Evolutionary conservation across 768 basidiomycete genomes (phyloP).

Genomic region (Serpula lacrymans): DNA sequence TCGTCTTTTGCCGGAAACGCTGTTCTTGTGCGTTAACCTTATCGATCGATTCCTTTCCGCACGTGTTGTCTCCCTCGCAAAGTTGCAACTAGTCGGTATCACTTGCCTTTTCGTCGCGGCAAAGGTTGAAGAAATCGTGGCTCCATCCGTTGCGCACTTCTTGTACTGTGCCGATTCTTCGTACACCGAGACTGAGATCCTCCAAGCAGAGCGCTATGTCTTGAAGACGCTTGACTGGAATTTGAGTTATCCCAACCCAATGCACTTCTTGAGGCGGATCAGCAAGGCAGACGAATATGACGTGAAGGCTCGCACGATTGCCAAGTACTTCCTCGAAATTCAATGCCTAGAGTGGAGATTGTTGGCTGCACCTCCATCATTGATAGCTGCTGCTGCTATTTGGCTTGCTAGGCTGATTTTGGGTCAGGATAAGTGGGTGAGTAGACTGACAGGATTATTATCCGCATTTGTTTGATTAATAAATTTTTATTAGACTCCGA

Average conservation of each 20-base stretch:
- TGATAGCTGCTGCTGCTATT: slow-evolving; percentile 78
- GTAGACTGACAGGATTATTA: no score
- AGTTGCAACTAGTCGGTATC: slow-evolving; percentile 89
- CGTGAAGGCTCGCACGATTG: slow-evolving; percentile 78
- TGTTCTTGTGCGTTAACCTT: slow-evolving; percentile 87
- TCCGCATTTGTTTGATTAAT: no score
- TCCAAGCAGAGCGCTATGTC: slow-evolving; percentile 87
- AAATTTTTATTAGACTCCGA: slow-evolving; percentile 61
- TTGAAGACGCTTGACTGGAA: slow-evolving; percentile 86
- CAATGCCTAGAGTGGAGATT: slow-evolving; percentile 78
- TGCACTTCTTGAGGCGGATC: slow-evolving; percentile 83
- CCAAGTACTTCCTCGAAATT: slow-evolving; percentile 90
- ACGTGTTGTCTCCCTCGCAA: slow-evolving; percentile 74
- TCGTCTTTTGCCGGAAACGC: slow-evolving; percentile 83
- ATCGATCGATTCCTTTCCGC: slow-evolving; percentile 70
- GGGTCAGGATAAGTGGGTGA: slow-evolving; percentile 83
- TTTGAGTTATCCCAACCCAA: slow-evolving; percentile 80
- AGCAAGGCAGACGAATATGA: slow-evolving; percentile 95
- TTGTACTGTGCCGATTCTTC: slow-evolving; percentile 75
- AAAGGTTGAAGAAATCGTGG: slow-evolving; percentile 91
- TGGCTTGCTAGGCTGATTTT: slow-evolving; percentile 84
- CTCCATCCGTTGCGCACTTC: slow-evolving; percentile 81
- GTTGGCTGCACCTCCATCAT: slow-evolving; percentile 67
- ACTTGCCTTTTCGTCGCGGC: slow-evolving; percentile 84
- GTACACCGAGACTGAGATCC: slow-evolving; percentile 75